phyloP scores from a whole-genome alignment of 2,329 filamentous ascomycete species.

The Phialophora chinensis region DNA sequence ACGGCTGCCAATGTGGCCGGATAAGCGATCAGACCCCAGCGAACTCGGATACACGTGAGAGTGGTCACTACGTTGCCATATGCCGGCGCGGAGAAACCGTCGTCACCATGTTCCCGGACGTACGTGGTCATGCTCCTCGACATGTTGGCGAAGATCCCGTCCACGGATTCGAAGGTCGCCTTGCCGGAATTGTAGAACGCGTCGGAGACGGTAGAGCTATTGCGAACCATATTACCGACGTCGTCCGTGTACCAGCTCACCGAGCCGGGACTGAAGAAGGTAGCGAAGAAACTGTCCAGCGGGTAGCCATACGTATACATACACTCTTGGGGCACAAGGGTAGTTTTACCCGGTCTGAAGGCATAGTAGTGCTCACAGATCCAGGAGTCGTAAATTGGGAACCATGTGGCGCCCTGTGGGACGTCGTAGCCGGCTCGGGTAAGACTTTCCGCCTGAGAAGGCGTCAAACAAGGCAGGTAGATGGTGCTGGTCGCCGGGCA shows the following conservation, averaged over 20 bases:
- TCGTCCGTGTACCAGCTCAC: neutral
- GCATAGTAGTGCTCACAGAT: neutral
- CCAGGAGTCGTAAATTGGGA: neutral
- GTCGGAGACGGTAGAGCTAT: neutral
- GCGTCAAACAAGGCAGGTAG: neutral
- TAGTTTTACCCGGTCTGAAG: neutral
- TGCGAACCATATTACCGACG: neutral
- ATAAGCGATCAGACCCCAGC: neutral
- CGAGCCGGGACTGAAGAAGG: neutral
- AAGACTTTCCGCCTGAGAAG: neutral
- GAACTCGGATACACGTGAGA: neutral
- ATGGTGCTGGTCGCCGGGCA: neutral
- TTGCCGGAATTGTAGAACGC: neutral
- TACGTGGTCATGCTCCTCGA: neutral
- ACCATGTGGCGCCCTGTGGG: neutral
- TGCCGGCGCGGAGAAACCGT: neutral
- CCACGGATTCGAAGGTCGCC: neutral
- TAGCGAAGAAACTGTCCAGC: neutral
- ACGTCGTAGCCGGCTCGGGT: neutral
- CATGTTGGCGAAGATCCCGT: neutral
- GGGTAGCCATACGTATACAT: neutral
- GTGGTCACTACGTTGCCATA: neutral
- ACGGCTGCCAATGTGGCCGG: neutral
- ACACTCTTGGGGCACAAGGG: neutral
- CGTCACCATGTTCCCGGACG: neutral